phyloP scores from a whole-genome alignment of 768 basidiomycete genomes.

The Chalciporus sphaerocephalus region DNA sequence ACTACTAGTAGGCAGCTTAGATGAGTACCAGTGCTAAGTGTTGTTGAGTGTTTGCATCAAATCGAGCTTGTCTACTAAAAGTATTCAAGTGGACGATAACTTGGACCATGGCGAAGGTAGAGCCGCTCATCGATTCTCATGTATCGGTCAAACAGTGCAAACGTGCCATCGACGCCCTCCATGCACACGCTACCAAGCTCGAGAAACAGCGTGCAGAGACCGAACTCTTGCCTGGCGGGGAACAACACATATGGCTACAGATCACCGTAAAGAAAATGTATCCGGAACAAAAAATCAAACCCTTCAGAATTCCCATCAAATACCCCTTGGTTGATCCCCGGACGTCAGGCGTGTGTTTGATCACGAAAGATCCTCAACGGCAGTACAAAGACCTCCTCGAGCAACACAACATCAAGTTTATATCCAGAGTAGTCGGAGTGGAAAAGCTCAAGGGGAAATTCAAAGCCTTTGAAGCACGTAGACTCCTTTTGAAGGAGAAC shows the following conservation, averaged over 20 bases:
- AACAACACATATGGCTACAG: slow-evolving; percentile 86
- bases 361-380: slow-evolving; percentile 94
- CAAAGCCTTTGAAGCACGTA: slow-evolving; percentile 75
- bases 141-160: slow-evolving; percentile 71
- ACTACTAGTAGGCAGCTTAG: too few relatives aligned
- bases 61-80: too few relatives aligned
- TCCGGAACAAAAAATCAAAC: slow-evolving; percentile 72
- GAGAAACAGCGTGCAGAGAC: slow-evolving; percentile 62
- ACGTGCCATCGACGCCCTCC: slow-evolving; percentile 75
- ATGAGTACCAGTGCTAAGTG: too few relatives aligned
- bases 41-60: too few relatives aligned
- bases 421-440: slow-evolving; percentile 86
- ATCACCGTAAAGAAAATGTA: slow-evolving; percentile 82
- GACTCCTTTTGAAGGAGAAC: slow-evolving; percentile 82
- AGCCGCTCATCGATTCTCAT: slow-evolving; percentile 58
- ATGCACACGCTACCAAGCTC: slow-evolving; percentile 62
- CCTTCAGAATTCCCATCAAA: slow-evolving; percentile 73
- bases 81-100: too few relatives aligned
- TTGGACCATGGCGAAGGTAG: slow-evolving; percentile 40
- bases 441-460: slow-evolving; percentile 93
- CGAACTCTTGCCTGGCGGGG: slow-evolving; percentile 72
- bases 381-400: slow-evolving; percentile 93
- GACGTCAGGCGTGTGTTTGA: slow-evolving; percentile 75
- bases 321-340: slow-evolving; percentile 84
- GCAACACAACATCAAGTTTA: slow-evolving; percentile 75